These are phyloP conservation scores for Bullera alba DNA, from an alignment of 768 basidiomycete species.

Conservation along the genomic window DNA sequence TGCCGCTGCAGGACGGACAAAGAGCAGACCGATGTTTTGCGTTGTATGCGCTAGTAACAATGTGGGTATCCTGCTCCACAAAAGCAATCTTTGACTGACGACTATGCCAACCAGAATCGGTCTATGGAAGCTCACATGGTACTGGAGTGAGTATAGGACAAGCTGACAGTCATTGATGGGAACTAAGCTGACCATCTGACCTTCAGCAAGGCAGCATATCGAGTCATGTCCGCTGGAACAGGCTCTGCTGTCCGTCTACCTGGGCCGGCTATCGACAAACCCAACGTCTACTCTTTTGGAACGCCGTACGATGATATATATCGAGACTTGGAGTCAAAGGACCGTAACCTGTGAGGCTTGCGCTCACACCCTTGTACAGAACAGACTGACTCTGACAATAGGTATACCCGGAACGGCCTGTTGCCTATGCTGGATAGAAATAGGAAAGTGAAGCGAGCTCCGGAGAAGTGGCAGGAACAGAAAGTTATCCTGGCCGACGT, in stretches of 20 bases:
- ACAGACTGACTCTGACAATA: constrained; percentile 36
- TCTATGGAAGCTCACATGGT: constrained; percentile 98
- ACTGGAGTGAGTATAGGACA: constrained; percentile 59
- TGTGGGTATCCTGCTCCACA: constrained; percentile 50
- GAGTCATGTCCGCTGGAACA: constrained; percentile 89
- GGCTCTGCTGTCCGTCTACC: constrained; percentile 95
- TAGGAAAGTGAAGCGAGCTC: constrained; percentile 78
- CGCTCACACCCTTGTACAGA: not conserved
- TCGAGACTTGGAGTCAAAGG: constrained; percentile 77
- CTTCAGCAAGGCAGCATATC: constrained; percentile 75
- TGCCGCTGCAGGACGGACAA: constrained; percentile 46
- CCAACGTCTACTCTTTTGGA: constrained; percentile 93
- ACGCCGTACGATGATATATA: constrained; percentile 96
- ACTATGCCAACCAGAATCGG: constrained; percentile 60
- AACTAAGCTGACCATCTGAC: not conserved
- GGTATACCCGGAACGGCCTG: constrained; percentile 88
- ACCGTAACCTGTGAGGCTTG: constrained; percentile 65
- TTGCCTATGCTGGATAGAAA: constrained; percentile 96
- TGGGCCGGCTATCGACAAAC: constrained; percentile 92
- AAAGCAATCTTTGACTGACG: not conserved
- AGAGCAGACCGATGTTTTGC: constrained; percentile 81
- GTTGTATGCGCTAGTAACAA: constrained; percentile 99
- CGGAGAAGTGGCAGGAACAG: constrained; percentile 95
- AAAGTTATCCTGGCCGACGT: constrained; percentile 75
- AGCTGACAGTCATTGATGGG: constrained; percentile 5